phyloP scores from a whole-genome alignment of 768 basidiomycete genomes.

The Russula foetens region DNA sequence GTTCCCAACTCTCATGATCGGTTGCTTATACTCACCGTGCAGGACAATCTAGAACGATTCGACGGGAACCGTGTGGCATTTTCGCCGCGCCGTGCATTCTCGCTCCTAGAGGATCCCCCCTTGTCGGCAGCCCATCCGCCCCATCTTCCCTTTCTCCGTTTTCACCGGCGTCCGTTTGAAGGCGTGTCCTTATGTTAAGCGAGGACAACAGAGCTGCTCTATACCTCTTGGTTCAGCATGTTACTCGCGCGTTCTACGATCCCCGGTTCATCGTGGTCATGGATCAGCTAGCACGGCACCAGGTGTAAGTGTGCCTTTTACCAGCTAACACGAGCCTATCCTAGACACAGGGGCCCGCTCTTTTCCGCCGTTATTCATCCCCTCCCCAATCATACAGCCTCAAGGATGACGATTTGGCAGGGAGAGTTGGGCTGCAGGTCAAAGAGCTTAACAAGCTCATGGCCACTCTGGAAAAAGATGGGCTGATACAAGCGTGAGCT shows the following conservation, averaged over 20 bases:
- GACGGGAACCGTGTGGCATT: neutral
- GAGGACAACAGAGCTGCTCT: slow-evolving; percentile 79
- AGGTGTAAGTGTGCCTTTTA: slow-evolving; percentile 80
- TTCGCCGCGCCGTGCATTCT: neutral
- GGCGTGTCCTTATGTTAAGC: slow-evolving; percentile 29
- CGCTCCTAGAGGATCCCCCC: neutral
- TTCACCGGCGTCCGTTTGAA: neutral
- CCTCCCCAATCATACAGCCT: slow-evolving; percentile 48
- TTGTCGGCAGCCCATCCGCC: neutral
- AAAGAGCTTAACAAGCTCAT: slow-evolving; percentile 89
- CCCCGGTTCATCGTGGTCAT: slow-evolving; percentile 83
- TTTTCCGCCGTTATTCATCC: slow-evolving; percentile 23
- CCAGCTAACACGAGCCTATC: slow-evolving; percentile 3
- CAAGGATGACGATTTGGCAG: slow-evolving; percentile 91
- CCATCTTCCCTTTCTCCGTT: neutral
- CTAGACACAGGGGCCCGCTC: slow-evolving; percentile 7
- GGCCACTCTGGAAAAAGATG: slow-evolving; percentile 70
- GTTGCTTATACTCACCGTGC: slow-evolving; percentile 12
- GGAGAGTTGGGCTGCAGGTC: slow-evolving; percentile 78
- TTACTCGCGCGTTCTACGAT: slow-evolving; percentile 92
- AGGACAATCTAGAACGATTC: neutral
- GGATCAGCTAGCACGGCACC: slow-evolving; percentile 88
- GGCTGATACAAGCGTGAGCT: slow-evolving; percentile 68
- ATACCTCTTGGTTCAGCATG: slow-evolving; percentile 85
- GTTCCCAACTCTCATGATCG: slow-evolving; percentile 9